These are phyloP conservation scores for Thalassiosira ordinaria DNA, from an alignment of 352 stramenopile genomes.

Conservation along the genomic window DNA sequence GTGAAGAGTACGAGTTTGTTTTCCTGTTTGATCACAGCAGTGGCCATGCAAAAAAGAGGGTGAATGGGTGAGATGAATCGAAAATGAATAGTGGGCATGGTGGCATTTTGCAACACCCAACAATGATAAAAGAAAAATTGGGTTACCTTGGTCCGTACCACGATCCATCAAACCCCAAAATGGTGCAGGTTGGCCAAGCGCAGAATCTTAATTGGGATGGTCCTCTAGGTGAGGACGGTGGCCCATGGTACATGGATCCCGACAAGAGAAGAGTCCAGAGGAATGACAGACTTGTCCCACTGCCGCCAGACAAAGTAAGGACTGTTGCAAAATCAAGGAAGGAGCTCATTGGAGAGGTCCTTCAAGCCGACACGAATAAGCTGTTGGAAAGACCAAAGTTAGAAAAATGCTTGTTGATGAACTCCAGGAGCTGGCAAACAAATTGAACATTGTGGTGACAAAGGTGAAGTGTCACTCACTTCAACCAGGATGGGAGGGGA, in stretches of 20 bases:
- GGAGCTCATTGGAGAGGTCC: slow-evolving; percentile 5
- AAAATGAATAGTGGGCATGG: slow-evolving; percentile 26
- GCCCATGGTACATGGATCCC: not conserved
- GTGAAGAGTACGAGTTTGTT: slow-evolving; percentile 5
- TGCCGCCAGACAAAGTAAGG: not conserved
- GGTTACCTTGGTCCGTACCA: slow-evolving; percentile 25
- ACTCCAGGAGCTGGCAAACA: not conserved
- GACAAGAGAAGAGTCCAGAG: not conserved
- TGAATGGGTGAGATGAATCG: slow-evolving; percentile 23
- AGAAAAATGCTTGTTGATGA: not conserved
- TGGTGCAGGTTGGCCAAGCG: not conserved
- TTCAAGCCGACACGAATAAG: slow-evolving; percentile 5
- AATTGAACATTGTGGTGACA: not conserved
- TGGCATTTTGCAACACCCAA: not conserved
- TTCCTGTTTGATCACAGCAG: slow-evolving; percentile 33
- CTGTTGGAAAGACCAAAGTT: not conserved
- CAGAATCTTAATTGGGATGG: not conserved
- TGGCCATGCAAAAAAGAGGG: slow-evolving; percentile 36
- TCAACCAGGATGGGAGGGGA: not conserved
- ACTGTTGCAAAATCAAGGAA: not conserved
- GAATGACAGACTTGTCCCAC: not conserved
- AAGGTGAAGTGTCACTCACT: not conserved
- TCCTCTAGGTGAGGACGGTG: not conserved
- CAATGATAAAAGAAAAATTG: slow-evolving; percentile 3
- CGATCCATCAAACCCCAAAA: not conserved